Percentiles rank a stretch among this genome's conserved stretches.
These are phyloP conservation scores for Cercophora samala DNA, from an alignment of 495 filamentous ascomycete genomes.

Conservation along the genomic window DNA sequence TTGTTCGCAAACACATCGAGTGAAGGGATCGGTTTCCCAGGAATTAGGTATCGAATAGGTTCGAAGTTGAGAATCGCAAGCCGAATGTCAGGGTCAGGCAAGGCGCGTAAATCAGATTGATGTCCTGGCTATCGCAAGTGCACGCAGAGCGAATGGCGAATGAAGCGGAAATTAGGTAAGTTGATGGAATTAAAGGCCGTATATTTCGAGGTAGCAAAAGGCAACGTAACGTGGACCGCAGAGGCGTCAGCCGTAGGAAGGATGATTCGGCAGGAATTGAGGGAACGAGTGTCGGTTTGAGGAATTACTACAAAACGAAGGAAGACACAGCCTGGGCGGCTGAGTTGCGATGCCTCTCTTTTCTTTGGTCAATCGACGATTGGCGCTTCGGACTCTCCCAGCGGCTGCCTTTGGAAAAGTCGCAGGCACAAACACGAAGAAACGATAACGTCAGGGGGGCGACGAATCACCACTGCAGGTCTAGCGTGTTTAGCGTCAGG, in stretches of 20 bases:
- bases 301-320: slow-evolving; percentile 26
- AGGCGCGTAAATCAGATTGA: too few species aligned
- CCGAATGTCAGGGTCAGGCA: too few species aligned
- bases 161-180: neutral
- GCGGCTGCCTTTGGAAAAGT: slow-evolving; percentile 4
- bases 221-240: neutral
- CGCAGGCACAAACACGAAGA: neutral
- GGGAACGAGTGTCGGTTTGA: slow-evolving; percentile 29
- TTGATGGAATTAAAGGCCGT: slow-evolving; percentile 3
- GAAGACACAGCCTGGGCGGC: slow-evolving; percentile 28
- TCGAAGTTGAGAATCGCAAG: neutral
- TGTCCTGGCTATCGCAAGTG: neutral
- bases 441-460: slow-evolving; percentile 14
- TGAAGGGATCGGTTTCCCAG: neutral
- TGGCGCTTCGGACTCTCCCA: neutral
- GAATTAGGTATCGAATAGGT: neutral
- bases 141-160: neutral
- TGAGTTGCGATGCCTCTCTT: slow-evolving; percentile 24
- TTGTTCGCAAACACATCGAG: neutral
- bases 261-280: too few species aligned
- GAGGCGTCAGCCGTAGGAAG: neutral
- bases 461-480: slow-evolving; percentile 17
- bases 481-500: slow-evolving; percentile 16
- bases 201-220: neutral
- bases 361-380: slow-evolving; percentile 5